Evolutionary conservation across 1,284 basidiomycete species (phyloP).

Genomic region (Ustilago bromivora): DNA sequence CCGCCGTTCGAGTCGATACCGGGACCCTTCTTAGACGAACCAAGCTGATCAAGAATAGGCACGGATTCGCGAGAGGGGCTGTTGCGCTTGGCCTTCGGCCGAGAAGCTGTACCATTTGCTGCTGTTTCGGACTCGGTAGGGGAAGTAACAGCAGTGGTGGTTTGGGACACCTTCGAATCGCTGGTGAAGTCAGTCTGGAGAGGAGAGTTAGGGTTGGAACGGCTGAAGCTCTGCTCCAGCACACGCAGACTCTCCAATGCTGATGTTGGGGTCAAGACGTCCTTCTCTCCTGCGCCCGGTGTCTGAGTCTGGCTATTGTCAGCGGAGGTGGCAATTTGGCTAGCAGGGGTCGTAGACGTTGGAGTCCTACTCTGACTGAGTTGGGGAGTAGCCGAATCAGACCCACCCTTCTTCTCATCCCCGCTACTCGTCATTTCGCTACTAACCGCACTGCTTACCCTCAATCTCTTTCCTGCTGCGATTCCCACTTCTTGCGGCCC

Average conservation of each 20-base stretch:
- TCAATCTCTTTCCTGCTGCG: slow-evolving; percentile 1
- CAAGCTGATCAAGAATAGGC: slow-evolving; percentile 23
- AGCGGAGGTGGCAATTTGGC: slow-evolving; percentile 4
- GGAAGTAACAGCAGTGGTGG: slow-evolving; percentile 11
- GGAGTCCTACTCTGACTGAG: slow-evolving; percentile 25
- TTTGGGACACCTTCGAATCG: slow-evolving; percentile 16
- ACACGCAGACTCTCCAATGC: slow-evolving; percentile 33
- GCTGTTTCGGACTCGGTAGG: neutral
- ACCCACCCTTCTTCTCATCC: neutral
- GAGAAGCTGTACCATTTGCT: slow-evolving; percentile 1
- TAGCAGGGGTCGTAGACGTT: slow-evolving; percentile 21
- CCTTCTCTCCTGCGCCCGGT: slow-evolving; percentile 1
- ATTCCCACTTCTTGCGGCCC: neutral
- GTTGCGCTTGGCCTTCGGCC: slow-evolving; percentile 13
- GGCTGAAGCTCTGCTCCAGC: slow-evolving; percentile 23
- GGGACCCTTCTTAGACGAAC: neutral
- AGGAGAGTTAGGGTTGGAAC: slow-evolving; percentile 7
- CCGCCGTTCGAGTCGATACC: slow-evolving; percentile 5
- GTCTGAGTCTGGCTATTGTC: neutral
- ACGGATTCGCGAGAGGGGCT: slow-evolving; percentile 41
- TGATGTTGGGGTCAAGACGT: slow-evolving; percentile 11
- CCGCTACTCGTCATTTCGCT: neutral
- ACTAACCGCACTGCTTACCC: neutral
- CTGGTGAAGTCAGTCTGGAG: slow-evolving; percentile 10
- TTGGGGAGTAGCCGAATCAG: slow-evolving; percentile 22